Evolutionary conservation across 148 eudicot genomes (phyloP).

Genomic region (Amaranthus cruentus): DNA sequence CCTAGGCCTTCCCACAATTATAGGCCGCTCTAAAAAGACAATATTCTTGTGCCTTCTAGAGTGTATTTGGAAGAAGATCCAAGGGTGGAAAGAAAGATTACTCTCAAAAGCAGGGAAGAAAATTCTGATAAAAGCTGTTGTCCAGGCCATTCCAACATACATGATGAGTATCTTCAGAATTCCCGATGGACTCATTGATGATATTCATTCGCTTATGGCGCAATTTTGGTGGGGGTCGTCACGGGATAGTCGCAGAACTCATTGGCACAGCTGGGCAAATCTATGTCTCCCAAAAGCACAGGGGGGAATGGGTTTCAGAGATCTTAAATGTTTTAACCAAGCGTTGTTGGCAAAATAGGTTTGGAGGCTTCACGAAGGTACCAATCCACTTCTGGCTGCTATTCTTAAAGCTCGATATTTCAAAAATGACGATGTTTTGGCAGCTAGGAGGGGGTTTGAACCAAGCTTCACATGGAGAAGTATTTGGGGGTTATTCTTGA

Average conservation of each 20-base stretch:
- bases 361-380: neutral
- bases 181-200: too few relatives aligned
- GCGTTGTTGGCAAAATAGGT: neutral
- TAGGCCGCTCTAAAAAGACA: neutral
- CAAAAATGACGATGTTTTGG: neutral
- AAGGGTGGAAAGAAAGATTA: too few relatives aligned
- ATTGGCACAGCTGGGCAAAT: neutral
- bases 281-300: neutral
- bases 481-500: too few relatives aligned
- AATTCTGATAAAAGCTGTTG: too few relatives aligned
- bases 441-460: too few relatives aligned
- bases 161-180: too few relatives aligned
- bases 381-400: neutral
- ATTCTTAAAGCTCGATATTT: neutral
- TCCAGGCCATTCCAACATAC: too few relatives aligned
- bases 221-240: neutral
- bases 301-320: slow-evolving; percentile 1
- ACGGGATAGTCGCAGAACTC: neutral
- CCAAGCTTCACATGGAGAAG: too few relatives aligned
- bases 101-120: too few relatives aligned
- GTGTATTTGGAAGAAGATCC: too few relatives aligned
- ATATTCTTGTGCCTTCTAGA: too few relatives aligned
- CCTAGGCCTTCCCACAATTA: neutral
- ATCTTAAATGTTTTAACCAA: too few relatives aligned
- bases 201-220: neutral